These are phyloP conservation scores for Candida ortonii DNA, from an alignment of 805 yeast species.

Conservation along the genomic window DNA sequence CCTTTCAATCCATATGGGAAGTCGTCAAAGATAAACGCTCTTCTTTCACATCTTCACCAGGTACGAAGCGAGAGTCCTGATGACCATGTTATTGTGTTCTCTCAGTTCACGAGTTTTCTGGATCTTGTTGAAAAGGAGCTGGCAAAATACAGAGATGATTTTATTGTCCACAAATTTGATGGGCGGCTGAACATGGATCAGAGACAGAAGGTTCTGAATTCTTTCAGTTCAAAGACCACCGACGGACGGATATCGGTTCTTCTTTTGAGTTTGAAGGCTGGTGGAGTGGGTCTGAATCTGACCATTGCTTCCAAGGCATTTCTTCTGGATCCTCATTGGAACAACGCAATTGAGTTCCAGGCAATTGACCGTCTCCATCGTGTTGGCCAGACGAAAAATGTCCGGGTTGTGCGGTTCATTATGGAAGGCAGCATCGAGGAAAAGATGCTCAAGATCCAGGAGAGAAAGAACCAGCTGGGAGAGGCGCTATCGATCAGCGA, in stretches of 20 bases:
- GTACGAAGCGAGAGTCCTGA: constrained; percentile 55
- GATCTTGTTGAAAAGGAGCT: constrained; percentile 71
- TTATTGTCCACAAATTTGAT: constrained; percentile 69
- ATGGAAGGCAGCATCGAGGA: constrained; percentile 83
- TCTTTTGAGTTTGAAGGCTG: constrained; percentile 79
- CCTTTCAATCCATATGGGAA: constrained; percentile 50
- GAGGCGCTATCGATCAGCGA: constrained; percentile 75
- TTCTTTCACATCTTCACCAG: constrained; percentile 54
- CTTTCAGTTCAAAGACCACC: constrained; percentile 40
- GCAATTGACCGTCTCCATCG: constrained; percentile 90
- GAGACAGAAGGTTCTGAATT: constrained; percentile 56
- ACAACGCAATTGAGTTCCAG: constrained; percentile 85
- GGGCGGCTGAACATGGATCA: constrained; percentile 71
- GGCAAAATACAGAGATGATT: constrained; percentile 40
- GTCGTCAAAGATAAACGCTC: constrained; percentile 72
- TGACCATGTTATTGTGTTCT: constrained; percentile 81
- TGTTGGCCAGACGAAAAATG: constrained; percentile 76
- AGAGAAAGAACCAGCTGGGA: constrained; percentile 75
- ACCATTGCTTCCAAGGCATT: constrained; percentile 83
- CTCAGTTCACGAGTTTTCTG: constrained; percentile 82
- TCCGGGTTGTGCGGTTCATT: constrained; percentile 75
- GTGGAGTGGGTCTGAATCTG: constrained; percentile 89
- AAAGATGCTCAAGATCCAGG: constrained; percentile 84
- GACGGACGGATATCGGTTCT: constrained; percentile 42
- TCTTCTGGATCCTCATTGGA: constrained; percentile 98